These are phyloP conservation scores for Podospora fimiseda DNA, from an alignment of 495 filamentous ascomycete genomes.

Conservation along the genomic window DNA sequence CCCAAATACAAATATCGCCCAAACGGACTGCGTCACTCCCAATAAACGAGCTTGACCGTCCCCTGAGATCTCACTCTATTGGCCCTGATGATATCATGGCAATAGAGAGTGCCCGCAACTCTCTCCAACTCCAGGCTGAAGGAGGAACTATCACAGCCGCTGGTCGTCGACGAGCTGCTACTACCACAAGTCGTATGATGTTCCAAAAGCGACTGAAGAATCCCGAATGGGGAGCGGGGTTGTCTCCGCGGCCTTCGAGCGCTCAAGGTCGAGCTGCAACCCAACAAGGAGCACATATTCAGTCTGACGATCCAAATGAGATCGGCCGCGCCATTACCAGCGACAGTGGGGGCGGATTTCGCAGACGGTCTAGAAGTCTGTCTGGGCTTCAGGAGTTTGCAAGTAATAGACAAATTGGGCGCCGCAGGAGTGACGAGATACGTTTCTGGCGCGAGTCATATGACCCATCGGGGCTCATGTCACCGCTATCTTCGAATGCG, in stretches of 20 bases:
- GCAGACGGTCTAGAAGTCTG: conserved; percentile 48
- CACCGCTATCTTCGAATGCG: conserved; percentile 42
- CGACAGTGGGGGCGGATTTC: conserved; percentile 32
- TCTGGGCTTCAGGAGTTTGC: conserved; percentile 42
- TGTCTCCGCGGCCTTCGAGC: conserved; percentile 50
- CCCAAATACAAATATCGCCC: conserved; percentile 28
- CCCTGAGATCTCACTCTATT: conserved; percentile 49
- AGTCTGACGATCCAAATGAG: conserved; percentile 34
- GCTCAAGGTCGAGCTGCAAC: conserved; percentile 41
- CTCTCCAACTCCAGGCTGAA: conserved; percentile 37
- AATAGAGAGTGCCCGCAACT: conserved; percentile 40
- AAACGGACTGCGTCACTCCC: conserved; percentile 48
- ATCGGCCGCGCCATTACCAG: conserved; percentile 51
- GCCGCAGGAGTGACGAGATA: conserved; percentile 52
- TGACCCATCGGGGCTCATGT: conserved; percentile 35
- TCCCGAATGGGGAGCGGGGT: conserved; percentile 37
- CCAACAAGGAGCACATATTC: conserved; percentile 13
- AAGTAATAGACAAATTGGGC: conserved; percentile 18
- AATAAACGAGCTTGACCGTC: conserved; percentile 47
- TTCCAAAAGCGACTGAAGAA: conserved; percentile 22
- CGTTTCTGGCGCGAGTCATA: conserved; percentile 53
- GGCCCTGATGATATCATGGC: conserved; percentile 42
- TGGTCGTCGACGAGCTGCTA: conserved; percentile 22
- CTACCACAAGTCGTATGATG: conserved; percentile 34
- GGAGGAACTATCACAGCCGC: conserved; percentile 16